phyloP scores from a whole-genome alignment of 768 basidiomycete genomes.

The Amanita brunnescens region DNA sequence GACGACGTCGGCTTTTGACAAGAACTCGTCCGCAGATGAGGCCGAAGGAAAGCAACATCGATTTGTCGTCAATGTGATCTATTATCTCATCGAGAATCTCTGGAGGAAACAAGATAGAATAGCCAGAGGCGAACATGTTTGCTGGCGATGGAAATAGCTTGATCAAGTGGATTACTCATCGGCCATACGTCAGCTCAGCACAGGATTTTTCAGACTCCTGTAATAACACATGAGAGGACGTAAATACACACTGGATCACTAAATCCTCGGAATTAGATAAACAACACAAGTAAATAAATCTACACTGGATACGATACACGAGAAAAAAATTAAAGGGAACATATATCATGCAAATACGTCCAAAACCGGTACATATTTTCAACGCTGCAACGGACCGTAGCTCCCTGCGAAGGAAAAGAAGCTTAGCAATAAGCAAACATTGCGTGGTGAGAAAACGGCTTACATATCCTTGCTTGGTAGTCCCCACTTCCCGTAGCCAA shows the following conservation, averaged over 20 bases:
- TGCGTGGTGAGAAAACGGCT: conserved; percentile 13
- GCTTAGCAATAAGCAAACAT: not conserved
- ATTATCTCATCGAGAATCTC: too few species aligned
- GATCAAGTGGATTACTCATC: too few species aligned
- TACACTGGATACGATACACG: too few species aligned
- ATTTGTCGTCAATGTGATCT: not conserved
- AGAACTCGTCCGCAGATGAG: not conserved
- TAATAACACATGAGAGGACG: too few species aligned
- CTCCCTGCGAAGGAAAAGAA: not conserved
- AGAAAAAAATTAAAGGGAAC: too few species aligned
- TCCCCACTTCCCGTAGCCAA: conserved; percentile 49
- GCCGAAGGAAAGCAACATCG: not conserved
- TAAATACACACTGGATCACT: too few species aligned
- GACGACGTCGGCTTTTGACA: not conserved
- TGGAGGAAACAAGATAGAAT: not conserved
- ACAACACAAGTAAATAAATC: too few species aligned
- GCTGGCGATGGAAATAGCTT: not conserved
- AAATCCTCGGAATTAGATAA: too few species aligned
- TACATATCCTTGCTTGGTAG: conserved; percentile 47
- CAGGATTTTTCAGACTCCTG: too few species aligned
- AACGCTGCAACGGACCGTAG: not conserved
- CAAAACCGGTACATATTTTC: not conserved
- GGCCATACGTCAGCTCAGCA: too few species aligned
- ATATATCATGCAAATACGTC: too few species aligned
- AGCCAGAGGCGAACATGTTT: not conserved